Evolutionary conservation across 306 rosid species (phyloP), one percentile per base, ranked within the genome.

Genomic region (Pterocarpus santalinus): DNA sequence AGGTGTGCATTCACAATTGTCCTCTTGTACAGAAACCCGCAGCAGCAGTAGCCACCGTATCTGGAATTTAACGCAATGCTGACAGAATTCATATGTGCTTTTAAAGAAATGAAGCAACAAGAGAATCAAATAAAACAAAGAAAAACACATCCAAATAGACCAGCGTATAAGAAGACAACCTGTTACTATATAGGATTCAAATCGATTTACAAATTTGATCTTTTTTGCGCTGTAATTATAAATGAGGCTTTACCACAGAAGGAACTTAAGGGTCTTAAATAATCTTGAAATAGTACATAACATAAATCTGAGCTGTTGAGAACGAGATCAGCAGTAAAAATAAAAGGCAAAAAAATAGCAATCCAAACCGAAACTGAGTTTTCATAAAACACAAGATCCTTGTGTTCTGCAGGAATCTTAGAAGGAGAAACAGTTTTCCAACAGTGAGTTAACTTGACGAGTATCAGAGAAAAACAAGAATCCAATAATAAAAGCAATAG

Each of bases 231-330:
- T 7, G 1, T 2, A 58, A 3, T 17, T 32, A 30, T 12, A 39
- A 60, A 74, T 60, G 68, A 73, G 3, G 58, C 17, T 47, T 36
- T 2, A 34, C 2, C 35, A 49, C 9, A 12, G 5, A 1, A 49
- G 10, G 6, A 1, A 13, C 22, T 28, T 15, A 32, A 75, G 38
- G 34, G 68, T 9, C 46, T 4, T 53, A 38, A 22, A 16, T 10
- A 36, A 36, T 80, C 16, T 13, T 44, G 65, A 56, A 55, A 73
- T 15, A 41, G 72, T 56, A 22, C 28, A 22, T 43, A 7, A 73
- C 65, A 72, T 53, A 46, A 74, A 85, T 75, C 63, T 69, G 35
- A 58, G 80, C 68, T 82, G 41, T 69, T 36, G 66, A 14, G 46
- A 67, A 66, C 49, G 1, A 56, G 57, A 4, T 41, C 35, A 30